Evolutionary conservation across 2,329 filamentous ascomycete species (phyloP), one percentile per base, ranked within the genome.

Genomic region (Tolypocladium cylindrosporum): DNA sequence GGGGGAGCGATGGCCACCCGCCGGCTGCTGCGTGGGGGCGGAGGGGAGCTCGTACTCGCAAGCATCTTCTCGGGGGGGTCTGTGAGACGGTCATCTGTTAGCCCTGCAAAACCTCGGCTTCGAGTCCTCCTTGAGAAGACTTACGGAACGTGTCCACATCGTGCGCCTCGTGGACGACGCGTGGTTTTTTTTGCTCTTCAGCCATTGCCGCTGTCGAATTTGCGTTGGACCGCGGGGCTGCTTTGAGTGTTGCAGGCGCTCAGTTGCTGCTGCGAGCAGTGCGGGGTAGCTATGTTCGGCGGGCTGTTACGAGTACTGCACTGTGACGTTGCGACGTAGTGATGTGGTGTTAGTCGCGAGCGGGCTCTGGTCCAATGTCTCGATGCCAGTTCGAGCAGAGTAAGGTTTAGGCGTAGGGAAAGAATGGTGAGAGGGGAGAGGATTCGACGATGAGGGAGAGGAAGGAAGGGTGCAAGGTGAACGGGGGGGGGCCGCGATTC

Each of bases 111-210:
- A 7, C 8, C 9, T 10, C 10, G 11, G 31, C 27, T 13, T 51
- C 16, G 10, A 5, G 9, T 36, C 16, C 31, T 36, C 48, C 31
- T 34, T 13, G 34, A 24, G 31, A 6, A 58, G 57, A 56, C 83
- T 79, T 75, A 87, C 84, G 82, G 69, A 78, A 90, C 24, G 88
- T 91, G 73, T 90, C 86, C 65, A 91, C 87, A 69, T 86, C 75
- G 73, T 91, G 88, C 68, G 88, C 87, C 79, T 91, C 89, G 61
- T 80, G 79, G 67, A 91, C 88, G 67, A 91, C 88, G 67, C 86
- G 54, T 80, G 82, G 65, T 66, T 69, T 71, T 77, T 65, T 65
- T 62, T 72, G 64, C 59, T 73, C 72, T 62, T 68, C 74, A 67
- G 75, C 75, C 80, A 83, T 82, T 36, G 60, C 61, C 67, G 66